Base-by-base conservation (phyloP, 2,329 filamentous ascomycete genomes). In the Penicillium italicum region DNA sequence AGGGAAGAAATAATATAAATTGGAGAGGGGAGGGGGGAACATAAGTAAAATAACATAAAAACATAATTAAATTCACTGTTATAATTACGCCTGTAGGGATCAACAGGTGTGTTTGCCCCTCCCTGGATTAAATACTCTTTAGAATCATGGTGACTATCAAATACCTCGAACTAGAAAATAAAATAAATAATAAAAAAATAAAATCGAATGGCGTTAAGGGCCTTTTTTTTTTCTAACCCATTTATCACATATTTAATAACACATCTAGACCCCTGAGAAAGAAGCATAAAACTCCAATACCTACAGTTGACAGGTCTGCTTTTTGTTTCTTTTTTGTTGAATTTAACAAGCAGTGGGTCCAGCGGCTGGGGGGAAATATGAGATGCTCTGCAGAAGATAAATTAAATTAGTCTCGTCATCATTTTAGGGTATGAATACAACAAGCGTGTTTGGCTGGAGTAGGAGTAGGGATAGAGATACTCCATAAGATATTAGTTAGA, bases 241-340 rank as follows among this genome's bases (percentile, higher is more conserved):
- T 33, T 45, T 20, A 43, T 50, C 40, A n/a, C 31, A 26, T 43
- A 34, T 30, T 43, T 30, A 30, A 41, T 14, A 33, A 14, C 4
- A 28, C 4, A 37, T 37, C 14, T 37, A 43, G n/a, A 26, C 51
- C 51, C 44, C 51, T 53, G 37, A 54, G 22, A 47, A 18, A 44
- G 20, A 33, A 33, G 14, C 18, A 38, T 14, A 26, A 26, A 43
- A 18, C 41, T 28, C 11, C 28, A 26, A 47, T n/a, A 47, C 20
- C 1, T 45, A 18, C 33, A 69, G 60, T 62, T 68, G 67, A 69
- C 65, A 67, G 65, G 66, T 68, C 65, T 60, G 59, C 60, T 66
- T 62, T 56, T 11, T 42, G 28, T 56, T 52, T 42, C n/a, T 45
- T 53, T 43, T 53, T 44, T 9, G 34, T n/a, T 38, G 37, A 38